phyloP scores from a whole-genome alignment of 2,329 filamentous ascomycete species.

The Incumbomyces delicatus region DNA sequence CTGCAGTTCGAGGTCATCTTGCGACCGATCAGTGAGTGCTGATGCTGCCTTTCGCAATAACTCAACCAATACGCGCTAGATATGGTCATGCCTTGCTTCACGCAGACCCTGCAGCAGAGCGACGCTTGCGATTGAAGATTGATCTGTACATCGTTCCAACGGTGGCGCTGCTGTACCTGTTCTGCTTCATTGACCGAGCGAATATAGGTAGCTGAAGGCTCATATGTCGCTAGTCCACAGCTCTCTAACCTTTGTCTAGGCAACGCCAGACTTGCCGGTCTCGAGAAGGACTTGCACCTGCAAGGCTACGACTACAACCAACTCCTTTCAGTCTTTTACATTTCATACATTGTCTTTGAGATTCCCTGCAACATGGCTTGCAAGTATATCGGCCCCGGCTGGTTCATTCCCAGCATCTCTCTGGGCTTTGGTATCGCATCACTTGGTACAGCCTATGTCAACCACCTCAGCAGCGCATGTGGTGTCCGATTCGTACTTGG shows the following conservation, averaged over 20 bases:
- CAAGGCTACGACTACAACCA: conserved; percentile 58
- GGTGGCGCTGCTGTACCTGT: conserved; percentile 57
- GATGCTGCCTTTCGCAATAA: not conserved
- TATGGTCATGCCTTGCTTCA: conserved; percentile 42
- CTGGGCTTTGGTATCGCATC: conserved; percentile 56
- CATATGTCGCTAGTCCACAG: conserved; percentile 49
- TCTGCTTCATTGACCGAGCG: conserved; percentile 62
- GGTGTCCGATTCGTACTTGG: conserved; percentile 59
- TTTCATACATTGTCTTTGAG: conserved; percentile 64
- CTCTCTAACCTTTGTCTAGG: conserved; percentile 34
- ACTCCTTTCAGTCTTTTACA: conserved; percentile 59
- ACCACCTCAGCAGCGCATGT: conserved; percentile 42
- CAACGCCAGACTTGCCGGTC: conserved; percentile 57
- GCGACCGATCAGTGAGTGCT: conserved; percentile 38
- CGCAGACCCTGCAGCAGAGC: conserved; percentile 51
- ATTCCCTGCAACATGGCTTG: conserved; percentile 60
- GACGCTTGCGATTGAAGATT: conserved; percentile 52
- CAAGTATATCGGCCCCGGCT: conserved; percentile 62
- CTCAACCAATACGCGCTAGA: conserved; percentile 21
- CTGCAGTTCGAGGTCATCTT: conserved; percentile 36
- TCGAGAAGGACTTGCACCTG: conserved; percentile 53
- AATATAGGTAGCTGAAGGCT: conserved; percentile 50
- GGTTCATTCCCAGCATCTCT: conserved; percentile 56
- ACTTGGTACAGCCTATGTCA: conserved; percentile 56
- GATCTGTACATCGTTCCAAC: conserved; percentile 58